These are phyloP conservation scores for Chlamydomonas incerta DNA, from an alignment of 139 green algal species.

Conservation along the genomic window DNA sequence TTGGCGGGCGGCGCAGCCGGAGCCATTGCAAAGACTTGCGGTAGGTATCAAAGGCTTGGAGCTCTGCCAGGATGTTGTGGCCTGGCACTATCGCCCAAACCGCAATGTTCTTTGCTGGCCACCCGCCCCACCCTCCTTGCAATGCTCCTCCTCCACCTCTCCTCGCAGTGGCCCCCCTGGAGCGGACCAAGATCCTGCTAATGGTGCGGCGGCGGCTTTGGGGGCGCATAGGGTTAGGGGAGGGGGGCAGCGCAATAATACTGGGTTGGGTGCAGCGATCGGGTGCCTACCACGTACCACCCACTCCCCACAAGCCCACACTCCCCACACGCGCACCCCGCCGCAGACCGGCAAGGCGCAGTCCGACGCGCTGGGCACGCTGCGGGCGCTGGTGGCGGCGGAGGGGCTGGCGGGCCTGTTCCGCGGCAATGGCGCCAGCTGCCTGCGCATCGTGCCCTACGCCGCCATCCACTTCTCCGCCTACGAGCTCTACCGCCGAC, in stretches of 20 bases:
- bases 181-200: constrained; percentile 91
- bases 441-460: constrained; percentile 93
- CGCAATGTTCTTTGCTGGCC: too few relatives aligned
- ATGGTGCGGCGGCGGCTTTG: constrained; percentile 61
- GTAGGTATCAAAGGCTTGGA: too few relatives aligned
- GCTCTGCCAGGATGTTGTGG: too few relatives aligned
- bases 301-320: neutral
- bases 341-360: constrained; percentile 67
- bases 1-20: constrained; percentile 84
- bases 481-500: constrained; percentile 87
- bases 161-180: constrained; percentile 77
- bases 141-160: too few relatives aligned
- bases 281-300: too few relatives aligned
- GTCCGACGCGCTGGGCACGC: constrained; percentile 59
- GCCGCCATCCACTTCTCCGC: constrained; percentile 89
- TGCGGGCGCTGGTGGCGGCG: constrained; percentile 63
- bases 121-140: too few relatives aligned
- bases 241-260: too few relatives aligned
- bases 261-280: too few relatives aligned
- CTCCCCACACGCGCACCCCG: neutral
- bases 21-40: constrained; percentile 78
- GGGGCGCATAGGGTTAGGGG: neutral
- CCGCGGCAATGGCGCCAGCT: constrained; percentile 89
- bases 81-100: too few relatives aligned
- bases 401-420: constrained; percentile 86